Percentiles rank a stretch among this genome's conserved stretches.
phyloP scores from a whole-genome alignment of 768 basidiomycete species.

The Lentinula boryana region DNA sequence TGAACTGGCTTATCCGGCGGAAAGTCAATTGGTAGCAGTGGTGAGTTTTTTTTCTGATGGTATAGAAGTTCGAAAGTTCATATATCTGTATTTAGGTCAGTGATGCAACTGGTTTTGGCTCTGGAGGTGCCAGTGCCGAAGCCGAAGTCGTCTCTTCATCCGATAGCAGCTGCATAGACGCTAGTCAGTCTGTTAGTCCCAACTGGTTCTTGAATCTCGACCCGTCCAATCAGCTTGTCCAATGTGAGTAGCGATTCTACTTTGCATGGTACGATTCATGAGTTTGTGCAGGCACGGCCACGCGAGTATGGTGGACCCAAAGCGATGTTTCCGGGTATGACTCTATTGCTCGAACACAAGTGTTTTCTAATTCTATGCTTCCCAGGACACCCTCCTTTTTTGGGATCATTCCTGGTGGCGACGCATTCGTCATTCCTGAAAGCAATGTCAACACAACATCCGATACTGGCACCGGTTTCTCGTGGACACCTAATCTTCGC shows the following conservation, averaged over 20 bases:
- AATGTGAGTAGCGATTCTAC: slow-evolving; percentile 33
- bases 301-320: slow-evolving; percentile 63
- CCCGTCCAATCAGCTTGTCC: slow-evolving; percentile 58
- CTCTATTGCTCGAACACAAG: background rate
- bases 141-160: slow-evolving; percentile 46
- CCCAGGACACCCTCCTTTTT: slow-evolving; percentile 53
- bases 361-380: background rate
- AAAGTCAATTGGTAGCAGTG: slow-evolving; percentile 72
- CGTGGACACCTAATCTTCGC: slow-evolving; percentile 60
- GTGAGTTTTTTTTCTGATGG: slow-evolving; percentile 37
- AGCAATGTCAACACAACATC: slow-evolving; percentile 33
- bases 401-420: slow-evolving; percentile 75
- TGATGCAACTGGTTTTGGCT: slow-evolving; percentile 55
- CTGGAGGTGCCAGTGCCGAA: slow-evolving; percentile 70
- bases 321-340: slow-evolving; percentile 48
- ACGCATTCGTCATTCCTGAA: slow-evolving; percentile 62
- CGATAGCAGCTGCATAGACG: slow-evolving; percentile 57
- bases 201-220: slow-evolving; percentile 55
- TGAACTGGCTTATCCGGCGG: slow-evolving; percentile 55
- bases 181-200: slow-evolving; percentile 39
- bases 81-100: slow-evolving; percentile 38
- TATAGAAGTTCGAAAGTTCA: background rate
- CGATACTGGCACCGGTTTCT: slow-evolving; percentile 43
- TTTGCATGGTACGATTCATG: background rate
- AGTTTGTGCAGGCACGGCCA: slow-evolving; percentile 16